A percentile compares a stretch with the other conserved stretches of the same genome.
These are phyloP conservation scores for Rutidosis leptorrhynchoides DNA, from an alignment of 129 eudicot species.

Conservation along the genomic window DNA sequence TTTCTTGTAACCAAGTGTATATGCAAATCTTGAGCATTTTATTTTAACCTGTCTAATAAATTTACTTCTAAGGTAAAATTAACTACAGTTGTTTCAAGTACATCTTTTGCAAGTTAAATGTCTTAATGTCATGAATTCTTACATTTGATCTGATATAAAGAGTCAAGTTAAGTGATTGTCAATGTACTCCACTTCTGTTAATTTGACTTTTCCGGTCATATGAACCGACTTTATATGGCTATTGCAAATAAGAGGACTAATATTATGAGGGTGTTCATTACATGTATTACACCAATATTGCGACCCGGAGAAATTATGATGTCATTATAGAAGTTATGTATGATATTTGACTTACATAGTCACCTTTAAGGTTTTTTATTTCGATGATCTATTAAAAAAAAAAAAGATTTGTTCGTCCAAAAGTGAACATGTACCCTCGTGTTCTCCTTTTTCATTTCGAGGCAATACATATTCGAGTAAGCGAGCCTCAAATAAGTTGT, in stretches of 20 bases:
- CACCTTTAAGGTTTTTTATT: not conserved
- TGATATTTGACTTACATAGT: slow-evolving; percentile 12
- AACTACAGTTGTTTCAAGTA: not conserved
- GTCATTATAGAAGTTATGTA: not conserved
- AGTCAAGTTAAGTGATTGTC: not conserved
- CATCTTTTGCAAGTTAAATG: not conserved
- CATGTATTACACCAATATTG: not conserved
- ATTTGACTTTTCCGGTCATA: slow-evolving; percentile 14
- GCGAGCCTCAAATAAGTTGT: not conserved
- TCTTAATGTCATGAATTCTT: not conserved
- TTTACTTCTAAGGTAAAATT: not conserved
- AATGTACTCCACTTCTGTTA: not conserved
- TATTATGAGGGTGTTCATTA: not conserved
- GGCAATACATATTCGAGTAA: not conserved
- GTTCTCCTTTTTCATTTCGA: no score
- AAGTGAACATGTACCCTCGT: not conserved
- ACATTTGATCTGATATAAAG: slow-evolving; percentile 6
- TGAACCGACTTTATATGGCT: slow-evolving; percentile 1
- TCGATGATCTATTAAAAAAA: not conserved
- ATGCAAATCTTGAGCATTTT: not conserved
- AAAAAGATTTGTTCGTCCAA: not conserved
- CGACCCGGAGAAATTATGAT: not conserved
- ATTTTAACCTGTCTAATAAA: not conserved
- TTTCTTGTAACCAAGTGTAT: not conserved
- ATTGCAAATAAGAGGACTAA: not conserved